These are phyloP conservation scores for Solanum lignicaule DNA, from an alignment of 257 asterid genomes.

Conservation along the genomic window DNA sequence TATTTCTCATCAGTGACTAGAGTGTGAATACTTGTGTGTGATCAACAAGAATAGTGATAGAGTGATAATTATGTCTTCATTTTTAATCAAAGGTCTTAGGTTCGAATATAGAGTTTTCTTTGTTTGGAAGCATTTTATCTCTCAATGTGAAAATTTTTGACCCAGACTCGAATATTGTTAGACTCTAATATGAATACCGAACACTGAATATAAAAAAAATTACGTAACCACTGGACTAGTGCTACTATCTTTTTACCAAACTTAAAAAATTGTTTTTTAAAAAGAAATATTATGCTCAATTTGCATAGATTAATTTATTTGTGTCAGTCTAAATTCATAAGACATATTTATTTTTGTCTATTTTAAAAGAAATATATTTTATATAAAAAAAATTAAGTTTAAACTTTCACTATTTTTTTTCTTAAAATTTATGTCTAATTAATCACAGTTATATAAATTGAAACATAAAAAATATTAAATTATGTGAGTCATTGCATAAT, in stretches of 20 bases:
- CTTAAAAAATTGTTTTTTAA: neutral
- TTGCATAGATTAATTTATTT: neutral
- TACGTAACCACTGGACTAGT: neutral
- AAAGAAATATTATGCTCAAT: neutral
- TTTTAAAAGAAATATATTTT: neutral
- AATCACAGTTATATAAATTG: neutral
- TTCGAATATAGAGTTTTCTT: fast-evolving
- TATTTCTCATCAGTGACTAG: neutral
- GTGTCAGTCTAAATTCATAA: neutral
- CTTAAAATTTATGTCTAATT: fast-evolving
- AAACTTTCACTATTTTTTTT: neutral
- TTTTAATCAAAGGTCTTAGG: fast-evolving
- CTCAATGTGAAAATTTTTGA: fast-evolving
- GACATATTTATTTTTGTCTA: neutral
- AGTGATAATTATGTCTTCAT: no score
- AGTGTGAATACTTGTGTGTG: neutral
- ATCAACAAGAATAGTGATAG: neutral
- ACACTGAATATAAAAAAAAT: fast-evolving
- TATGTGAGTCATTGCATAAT: neutral
- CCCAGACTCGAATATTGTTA: fast-evolving
- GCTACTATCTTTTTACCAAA: neutral
- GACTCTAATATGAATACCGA: no score
- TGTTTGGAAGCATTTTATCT: fast-evolving
- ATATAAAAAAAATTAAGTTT: neutral
- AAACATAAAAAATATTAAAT: neutral